A percentile compares a stretch with the other conserved stretches of the same genome.
Conservation (phyloP, 2,329 filamentous ascomycete genomes). For the Apiospora kogelbergensis region DNA sequence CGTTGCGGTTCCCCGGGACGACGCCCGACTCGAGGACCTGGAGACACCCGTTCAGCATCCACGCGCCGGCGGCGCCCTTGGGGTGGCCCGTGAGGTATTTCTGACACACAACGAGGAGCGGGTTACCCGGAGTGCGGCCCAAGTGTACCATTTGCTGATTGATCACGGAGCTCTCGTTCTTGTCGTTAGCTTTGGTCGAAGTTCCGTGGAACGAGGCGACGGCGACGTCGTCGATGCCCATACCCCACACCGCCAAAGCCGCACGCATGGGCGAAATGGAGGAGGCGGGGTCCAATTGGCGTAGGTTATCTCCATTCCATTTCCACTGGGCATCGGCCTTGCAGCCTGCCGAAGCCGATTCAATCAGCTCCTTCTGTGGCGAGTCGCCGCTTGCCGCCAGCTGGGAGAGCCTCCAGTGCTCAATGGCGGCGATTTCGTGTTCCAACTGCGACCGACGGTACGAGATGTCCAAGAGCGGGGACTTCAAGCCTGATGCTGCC, state of each 20-base stretch:
- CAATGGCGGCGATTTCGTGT: slow-evolving; percentile 89
- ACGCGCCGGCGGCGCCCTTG: slow-evolving; percentile 97
- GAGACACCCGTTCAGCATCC: slow-evolving; percentile 98
- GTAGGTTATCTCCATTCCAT: neutral
- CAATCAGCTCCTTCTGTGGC: slow-evolving; percentile 44
- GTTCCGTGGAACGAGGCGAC: slow-evolving; percentile 99
- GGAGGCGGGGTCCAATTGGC: slow-evolving; percentile 45
- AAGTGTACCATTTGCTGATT: slow-evolving; percentile 95
- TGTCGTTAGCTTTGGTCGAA: slow-evolving; percentile 97
- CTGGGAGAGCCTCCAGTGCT: slow-evolving; percentile 85
- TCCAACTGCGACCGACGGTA: slow-evolving; percentile 95
- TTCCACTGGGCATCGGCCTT: neutral
- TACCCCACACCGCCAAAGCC: slow-evolving; percentile 94
- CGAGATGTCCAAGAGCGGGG: slow-evolving; percentile 93
- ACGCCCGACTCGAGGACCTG: slow-evolving; percentile 93
- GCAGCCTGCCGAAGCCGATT: neutral
- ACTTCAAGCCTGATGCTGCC: slow-evolving; percentile 58
- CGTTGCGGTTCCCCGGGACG: slow-evolving; percentile 95
- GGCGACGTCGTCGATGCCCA: slow-evolving; percentile 91
- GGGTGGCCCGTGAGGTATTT: slow-evolving; percentile 98
- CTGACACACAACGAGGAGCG: slow-evolving; percentile 94
- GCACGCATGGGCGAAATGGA: slow-evolving; percentile 89
- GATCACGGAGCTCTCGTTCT: slow-evolving; percentile 97
- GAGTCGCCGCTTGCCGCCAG: slow-evolving; percentile 47
- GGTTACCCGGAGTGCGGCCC: slow-evolving; percentile 93